A percentile compares a stretch with the other conserved stretches of the same genome.
Evolutionary conservation across 805 yeast genomes (phyloP).

Genomic region (Cyberlindnera saturnus): DNA sequence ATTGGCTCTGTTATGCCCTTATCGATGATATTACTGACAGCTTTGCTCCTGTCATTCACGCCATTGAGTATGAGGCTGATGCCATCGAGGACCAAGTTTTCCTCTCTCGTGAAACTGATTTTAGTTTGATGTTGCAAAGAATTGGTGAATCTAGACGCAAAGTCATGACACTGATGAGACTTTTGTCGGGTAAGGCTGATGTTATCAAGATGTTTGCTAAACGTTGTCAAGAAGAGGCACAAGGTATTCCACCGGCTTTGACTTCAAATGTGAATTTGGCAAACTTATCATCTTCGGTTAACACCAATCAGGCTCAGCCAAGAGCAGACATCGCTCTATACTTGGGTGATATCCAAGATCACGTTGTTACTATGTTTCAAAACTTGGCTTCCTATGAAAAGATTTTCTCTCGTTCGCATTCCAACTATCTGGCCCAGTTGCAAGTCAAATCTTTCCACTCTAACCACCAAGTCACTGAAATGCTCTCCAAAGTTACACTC

Average conservation of each 20-base stretch:
- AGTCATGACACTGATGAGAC: constrained; percentile 88
- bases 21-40: constrained; percentile 84
- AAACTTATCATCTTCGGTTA: constrained; percentile 22
- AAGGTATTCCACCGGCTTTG: constrained; percentile 35
- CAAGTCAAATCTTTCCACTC: constrained; percentile 90
- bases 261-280: constrained; percentile 35
- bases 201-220: constrained; percentile 95
- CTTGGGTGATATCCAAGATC: constrained; percentile 95
- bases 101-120: constrained; percentile 67
- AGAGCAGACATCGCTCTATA: constrained; percentile 88
- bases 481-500: constrained; percentile 83
- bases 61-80: constrained; percentile 75
- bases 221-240: constrained; percentile 72
- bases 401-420: constrained; percentile 85
- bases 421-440: constrained; percentile 87
- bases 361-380: constrained; percentile 92
- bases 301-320: constrained; percentile 44
- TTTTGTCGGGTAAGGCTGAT: constrained; percentile 90
- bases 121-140: constrained; percentile 66
- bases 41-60: constrained; percentile 74
- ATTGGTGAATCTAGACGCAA: constrained; percentile 88
- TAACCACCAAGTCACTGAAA: constrained; percentile 77
- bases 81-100: constrained; percentile 79
- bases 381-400: constrained; percentile 86
- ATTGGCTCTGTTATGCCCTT: constrained; percentile 77